Conservation (phyloP, 192 early-diverging fungal species). For the Glomus cerebriforme region DNA sequence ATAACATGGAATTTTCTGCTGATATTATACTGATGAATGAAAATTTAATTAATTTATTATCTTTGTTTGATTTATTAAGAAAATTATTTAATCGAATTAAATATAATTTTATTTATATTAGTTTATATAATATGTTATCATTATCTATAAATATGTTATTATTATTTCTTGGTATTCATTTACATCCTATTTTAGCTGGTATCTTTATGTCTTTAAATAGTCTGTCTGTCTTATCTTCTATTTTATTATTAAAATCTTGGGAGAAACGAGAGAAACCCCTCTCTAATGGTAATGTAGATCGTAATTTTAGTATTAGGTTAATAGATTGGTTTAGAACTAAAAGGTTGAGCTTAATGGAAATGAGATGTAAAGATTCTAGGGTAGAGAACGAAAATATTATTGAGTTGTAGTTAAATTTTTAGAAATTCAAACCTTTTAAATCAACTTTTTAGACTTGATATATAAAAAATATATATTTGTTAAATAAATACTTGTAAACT, state of each 20-base stretch:
- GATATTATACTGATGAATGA: conserved; percentile 88
- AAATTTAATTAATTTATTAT: conserved; percentile 82
- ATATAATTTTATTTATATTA: conserved; percentile 87
- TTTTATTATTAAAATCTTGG: conserved; percentile 80
- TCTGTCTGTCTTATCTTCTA: conserved; percentile 85
- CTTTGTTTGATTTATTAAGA: conserved; percentile 79
- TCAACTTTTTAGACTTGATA: no score
- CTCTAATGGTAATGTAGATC: neutral
- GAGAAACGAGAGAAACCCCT: conserved; percentile 40
- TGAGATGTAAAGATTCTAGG: neutral
- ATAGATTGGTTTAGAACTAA: neutral
- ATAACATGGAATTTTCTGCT: conserved; percentile 93
- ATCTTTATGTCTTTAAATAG: conserved; percentile 90
- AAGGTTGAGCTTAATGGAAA: neutral
- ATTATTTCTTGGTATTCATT: conserved; percentile 73
- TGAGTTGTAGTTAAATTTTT: neutral
- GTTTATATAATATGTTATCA: conserved; percentile 82
- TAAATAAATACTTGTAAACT: no score
- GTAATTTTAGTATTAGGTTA: neutral
- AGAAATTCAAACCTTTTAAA: no score
- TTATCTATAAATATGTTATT: conserved; percentile 94
- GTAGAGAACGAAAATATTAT: neutral
- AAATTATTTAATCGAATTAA: conserved; percentile 84
- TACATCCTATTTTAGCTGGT: conserved; percentile 92
- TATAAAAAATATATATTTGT: no score